These are phyloP conservation scores for Colletotrichum navitas DNA, from an alignment of 2,329 filamentous ascomycete genomes.

Conservation along the genomic window DNA sequence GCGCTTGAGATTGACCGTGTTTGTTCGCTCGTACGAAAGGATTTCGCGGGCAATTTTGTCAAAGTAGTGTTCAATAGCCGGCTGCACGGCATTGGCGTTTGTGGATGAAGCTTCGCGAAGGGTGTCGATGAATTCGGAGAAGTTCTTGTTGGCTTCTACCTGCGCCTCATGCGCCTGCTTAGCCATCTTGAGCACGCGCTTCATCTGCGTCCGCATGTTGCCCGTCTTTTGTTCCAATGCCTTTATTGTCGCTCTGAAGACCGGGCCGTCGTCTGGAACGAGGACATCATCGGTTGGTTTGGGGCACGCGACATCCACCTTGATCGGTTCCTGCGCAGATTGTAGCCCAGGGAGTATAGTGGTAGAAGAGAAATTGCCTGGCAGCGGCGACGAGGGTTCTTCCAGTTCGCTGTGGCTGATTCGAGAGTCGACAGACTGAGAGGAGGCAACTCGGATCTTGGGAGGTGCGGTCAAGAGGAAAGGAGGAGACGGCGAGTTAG, in stretches of 20 bases:
- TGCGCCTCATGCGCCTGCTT: conserved; percentile 88
- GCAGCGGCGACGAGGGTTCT: conserved; percentile 68
- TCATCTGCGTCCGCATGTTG: conserved; percentile 93
- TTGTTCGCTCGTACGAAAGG: conserved; percentile 85
- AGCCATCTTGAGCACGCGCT: conserved; percentile 94
- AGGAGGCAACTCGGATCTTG: conserved; percentile 85
- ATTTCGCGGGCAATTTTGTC: conserved; percentile 97
- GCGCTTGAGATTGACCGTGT: conserved; percentile 86
- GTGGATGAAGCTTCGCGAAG: conserved; percentile 89
- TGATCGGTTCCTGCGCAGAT: conserved; percentile 68
- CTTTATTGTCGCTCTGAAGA: conserved; percentile 97
- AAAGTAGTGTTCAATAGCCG: conserved; percentile 97
- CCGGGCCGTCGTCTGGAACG: conserved; percentile 88
- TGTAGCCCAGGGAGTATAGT: conserved; percentile 42
- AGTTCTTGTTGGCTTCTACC: conserved; percentile 85
- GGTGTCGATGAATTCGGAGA: conserved; percentile 85
- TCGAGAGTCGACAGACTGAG: conserved; percentile 87
- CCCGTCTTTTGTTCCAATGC: conserved; percentile 96
- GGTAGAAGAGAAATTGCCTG: conserved; percentile 46
- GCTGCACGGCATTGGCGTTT: conserved; percentile 96
- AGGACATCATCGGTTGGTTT: conserved; percentile 88
- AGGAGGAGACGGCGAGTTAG: conserved; percentile 77
- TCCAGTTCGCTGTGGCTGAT: conserved; percentile 79
- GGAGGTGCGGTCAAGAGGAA: conserved; percentile 80
- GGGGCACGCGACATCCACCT: conserved; percentile 88